A percentile compares a stretch with the other conserved stretches of the same genome.
Conservation (phyloP, 2,329 filamentous ascomycete genomes). For the Xylariaceae sp. region DNA sequence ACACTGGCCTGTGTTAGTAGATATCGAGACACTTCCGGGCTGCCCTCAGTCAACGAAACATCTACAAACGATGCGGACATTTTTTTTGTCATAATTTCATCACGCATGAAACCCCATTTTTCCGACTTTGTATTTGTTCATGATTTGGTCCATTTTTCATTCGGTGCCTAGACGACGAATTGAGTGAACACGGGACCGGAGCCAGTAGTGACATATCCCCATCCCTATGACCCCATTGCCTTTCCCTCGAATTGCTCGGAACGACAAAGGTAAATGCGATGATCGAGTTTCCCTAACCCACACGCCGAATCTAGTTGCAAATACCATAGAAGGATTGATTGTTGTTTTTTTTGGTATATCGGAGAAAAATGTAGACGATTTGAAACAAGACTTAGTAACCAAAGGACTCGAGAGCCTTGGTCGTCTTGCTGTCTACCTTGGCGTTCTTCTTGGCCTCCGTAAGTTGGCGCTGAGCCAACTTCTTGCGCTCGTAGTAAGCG, state of each 20-base stretch:
- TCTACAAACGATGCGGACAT: conserved; percentile 1
- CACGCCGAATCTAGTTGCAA: conserved; percentile 35
- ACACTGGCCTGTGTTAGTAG: conserved; percentile 1
- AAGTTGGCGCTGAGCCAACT: conserved; percentile 85
- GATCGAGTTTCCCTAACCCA: conserved; percentile 33
- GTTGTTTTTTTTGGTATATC: conserved; percentile 27
- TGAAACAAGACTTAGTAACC: conserved; percentile 66
- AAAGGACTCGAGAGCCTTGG: conserved; percentile 79
- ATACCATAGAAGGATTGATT: conserved; percentile 28
- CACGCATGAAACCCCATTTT: conserved; percentile 9
- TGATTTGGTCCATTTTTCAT: conserved; percentile 34
- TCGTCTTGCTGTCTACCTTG: conserved; percentile 78
- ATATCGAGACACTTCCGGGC: not conserved
- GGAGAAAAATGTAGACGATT: conserved; percentile 28
- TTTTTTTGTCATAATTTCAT: conserved; percentile 1
- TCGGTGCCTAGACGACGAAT: conserved; percentile 33
- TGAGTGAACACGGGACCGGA: conserved; percentile 33
- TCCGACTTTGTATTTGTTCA: conserved; percentile 17
- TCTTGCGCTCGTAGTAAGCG: conserved; percentile 99
- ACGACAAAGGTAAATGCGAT: conserved; percentile 32
- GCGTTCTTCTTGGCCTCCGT: conserved; percentile 90
- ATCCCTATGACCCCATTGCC: conserved; percentile 30
- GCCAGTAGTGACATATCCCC: conserved; percentile 27
- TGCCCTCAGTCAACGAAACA: conserved; percentile 3
- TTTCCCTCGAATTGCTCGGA: conserved; percentile 30